Conservation (phyloP, 2,329 filamentous ascomycete genomes). For the Aspergillus felis region DNA sequence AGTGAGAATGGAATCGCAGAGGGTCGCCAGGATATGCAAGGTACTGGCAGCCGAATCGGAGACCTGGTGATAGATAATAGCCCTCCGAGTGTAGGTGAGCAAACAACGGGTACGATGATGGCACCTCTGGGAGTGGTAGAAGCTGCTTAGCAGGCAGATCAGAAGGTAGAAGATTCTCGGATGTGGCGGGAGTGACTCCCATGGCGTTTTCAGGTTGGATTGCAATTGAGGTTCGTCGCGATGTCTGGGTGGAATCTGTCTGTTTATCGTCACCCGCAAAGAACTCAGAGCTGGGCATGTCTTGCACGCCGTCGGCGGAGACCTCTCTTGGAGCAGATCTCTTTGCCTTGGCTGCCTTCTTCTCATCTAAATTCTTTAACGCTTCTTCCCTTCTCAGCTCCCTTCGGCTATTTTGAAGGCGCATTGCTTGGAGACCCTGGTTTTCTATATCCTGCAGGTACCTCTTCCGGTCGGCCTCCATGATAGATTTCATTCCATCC, state of each 20-base stretch:
- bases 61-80: slow-evolving; percentile 85
- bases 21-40: slow-evolving; percentile 95
- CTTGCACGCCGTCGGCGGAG: slow-evolving; percentile 7
- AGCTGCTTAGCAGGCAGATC: slow-evolving; percentile 22
- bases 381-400: slow-evolving; percentile 49
- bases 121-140: slow-evolving; percentile 33
- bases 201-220: slow-evolving; percentile 19
- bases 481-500: slow-evolving; percentile 56
- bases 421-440: slow-evolving; percentile 51
- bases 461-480: slow-evolving; percentile 54
- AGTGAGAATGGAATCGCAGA: slow-evolving; percentile 91
- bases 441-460: slow-evolving; percentile 58
- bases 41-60: slow-evolving; percentile 92
- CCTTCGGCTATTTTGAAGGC: slow-evolving; percentile 44
- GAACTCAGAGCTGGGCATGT: slow-evolving; percentile 19
- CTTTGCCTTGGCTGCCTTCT: slow-evolving; percentile 24
- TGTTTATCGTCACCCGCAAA: slow-evolving; percentile 16
- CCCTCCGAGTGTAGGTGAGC: slow-evolving; percentile 71
- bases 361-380: slow-evolving; percentile 47
- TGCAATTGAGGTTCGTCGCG: slow-evolving; percentile 12
- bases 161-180: slow-evolving; percentile 43
- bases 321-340: slow-evolving; percentile 16
- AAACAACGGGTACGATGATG: slow-evolving; percentile 68
- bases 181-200: slow-evolving; percentile 49
- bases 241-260: slow-evolving; percentile 6